Percentiles rank a stretch among this genome's conserved stretches.
Conservation (phyloP, 352 stramenopile genomes). For the Globisporangium canariense region DNA sequence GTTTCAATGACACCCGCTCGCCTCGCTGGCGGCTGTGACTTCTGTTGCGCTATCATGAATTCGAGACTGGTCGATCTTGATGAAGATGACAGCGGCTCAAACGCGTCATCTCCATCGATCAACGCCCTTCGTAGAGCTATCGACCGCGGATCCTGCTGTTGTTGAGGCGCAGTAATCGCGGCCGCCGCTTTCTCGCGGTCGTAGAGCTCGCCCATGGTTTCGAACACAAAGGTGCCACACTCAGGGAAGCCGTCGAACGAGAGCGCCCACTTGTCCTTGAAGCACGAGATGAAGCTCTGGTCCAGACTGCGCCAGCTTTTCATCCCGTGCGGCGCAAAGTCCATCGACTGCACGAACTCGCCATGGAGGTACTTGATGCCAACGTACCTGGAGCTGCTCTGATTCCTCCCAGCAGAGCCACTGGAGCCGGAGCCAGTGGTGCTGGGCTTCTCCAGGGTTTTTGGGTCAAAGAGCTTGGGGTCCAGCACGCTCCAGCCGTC, state of each 20-base stretch:
- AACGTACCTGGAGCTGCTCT: slow-evolving; percentile 11
- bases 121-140: neutral
- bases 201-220: slow-evolving; percentile 26
- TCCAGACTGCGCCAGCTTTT: slow-evolving; percentile 21
- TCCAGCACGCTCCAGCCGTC: slow-evolving; percentile 26
- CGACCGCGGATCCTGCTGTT: too few relatives aligned
- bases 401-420: neutral
- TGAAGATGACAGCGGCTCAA: neutral
- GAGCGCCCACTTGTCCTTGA: slow-evolving; percentile 17
- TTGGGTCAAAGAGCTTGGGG: slow-evolving; percentile 12
- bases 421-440: neutral
- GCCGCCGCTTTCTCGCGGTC: slow-evolving; percentile 18
- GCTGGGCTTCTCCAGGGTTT: neutral
- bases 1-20: slow-evolving; percentile 13
- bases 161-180: neutral
- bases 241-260: slow-evolving; percentile 27
- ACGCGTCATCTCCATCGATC: neutral
- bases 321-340: slow-evolving; percentile 11
- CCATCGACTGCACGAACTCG: slow-evolving; percentile 23
- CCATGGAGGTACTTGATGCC: slow-evolving; percentile 28
- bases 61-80: neutral
- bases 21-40: neutral
- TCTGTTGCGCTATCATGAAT: neutral
- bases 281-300: slow-evolving; percentile 20
- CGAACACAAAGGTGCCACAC: slow-evolving; percentile 25